These are phyloP conservation scores for Dionaea muscipula DNA, from an alignment of 179 eudicot species.

Conservation along the genomic window DNA sequence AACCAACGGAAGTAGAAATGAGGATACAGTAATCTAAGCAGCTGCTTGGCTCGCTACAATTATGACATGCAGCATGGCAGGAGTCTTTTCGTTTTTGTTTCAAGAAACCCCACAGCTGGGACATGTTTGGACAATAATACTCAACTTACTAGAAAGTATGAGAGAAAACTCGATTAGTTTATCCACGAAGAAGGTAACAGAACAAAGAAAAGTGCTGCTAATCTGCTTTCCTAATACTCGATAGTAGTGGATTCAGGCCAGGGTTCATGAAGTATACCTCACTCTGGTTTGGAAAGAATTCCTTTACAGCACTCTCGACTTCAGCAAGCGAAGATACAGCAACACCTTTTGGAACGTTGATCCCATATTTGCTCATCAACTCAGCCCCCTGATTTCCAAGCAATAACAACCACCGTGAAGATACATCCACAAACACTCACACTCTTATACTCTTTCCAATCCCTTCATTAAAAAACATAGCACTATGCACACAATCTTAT, in stretches of 20 bases:
- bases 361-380: constrained; percentile 71
- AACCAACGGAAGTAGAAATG: too few relatives aligned
- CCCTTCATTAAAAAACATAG: too few relatives aligned
- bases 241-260: background rate
- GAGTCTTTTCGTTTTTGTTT: background rate
- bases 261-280: constrained; percentile 40
- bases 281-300: constrained; percentile 48
- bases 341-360: constrained; percentile 86
- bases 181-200: background rate
- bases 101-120: too few relatives aligned
- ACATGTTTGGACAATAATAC: too few relatives aligned
- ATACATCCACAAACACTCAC: background rate
- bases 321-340: constrained; percentile 60
- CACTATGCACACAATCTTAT: too few relatives aligned
- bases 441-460: too few relatives aligned
- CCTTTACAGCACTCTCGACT: constrained; percentile 47
- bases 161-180: background rate
- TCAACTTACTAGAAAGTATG: too few relatives aligned
- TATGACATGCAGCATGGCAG: background rate
- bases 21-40: too few relatives aligned
- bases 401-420: background rate
- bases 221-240: too few relatives aligned
- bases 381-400: constrained; percentile 63
- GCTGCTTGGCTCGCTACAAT: too few relatives aligned
- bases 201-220: background rate